These are phyloP conservation scores for Epicoccum sorghinum DNA, from an alignment of 2,329 filamentous ascomycete species.

Conservation along the genomic window DNA sequence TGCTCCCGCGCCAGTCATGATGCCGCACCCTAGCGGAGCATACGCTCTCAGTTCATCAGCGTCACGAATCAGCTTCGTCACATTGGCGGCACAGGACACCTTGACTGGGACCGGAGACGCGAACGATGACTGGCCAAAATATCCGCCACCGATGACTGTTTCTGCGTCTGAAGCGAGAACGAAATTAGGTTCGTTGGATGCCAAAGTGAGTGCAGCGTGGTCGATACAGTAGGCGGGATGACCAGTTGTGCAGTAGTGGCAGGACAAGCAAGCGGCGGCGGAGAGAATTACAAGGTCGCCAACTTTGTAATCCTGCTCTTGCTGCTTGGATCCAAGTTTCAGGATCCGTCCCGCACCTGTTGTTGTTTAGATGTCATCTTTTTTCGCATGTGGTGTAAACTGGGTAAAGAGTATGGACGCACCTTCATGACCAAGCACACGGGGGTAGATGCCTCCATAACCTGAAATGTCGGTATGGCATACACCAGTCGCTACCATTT, in stretches of 20 bases:
- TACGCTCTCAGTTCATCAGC: slow-evolving; percentile 52
- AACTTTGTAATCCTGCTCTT: slow-evolving; percentile 47
- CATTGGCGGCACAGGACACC: slow-evolving; percentile 53
- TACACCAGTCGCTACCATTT: slow-evolving; percentile 61
- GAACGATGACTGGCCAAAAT: slow-evolving; percentile 59
- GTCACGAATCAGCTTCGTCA: slow-evolving; percentile 43
- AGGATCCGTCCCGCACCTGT: slow-evolving; percentile 57
- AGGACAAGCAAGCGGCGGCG: slow-evolving; percentile 55
- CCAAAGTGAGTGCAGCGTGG: slow-evolving; percentile 38
- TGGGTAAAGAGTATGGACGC: not conserved
- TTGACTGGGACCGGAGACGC: slow-evolving; percentile 49
- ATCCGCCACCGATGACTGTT: slow-evolving; percentile 47
- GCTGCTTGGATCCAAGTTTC: slow-evolving; percentile 46
- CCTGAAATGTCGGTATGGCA: slow-evolving; percentile 59
- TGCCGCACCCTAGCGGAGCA: slow-evolving; percentile 54
- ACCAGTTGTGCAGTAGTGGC: slow-evolving; percentile 54
- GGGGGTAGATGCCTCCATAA: slow-evolving; percentile 47
- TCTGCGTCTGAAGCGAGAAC: slow-evolving; percentile 23
- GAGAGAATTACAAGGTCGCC: slow-evolving; percentile 58
- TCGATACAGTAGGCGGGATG: slow-evolving; percentile 56
- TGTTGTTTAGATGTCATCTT: not conserved
- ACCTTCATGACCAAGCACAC: slow-evolving; percentile 61
- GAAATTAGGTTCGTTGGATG: slow-evolving; percentile 54
- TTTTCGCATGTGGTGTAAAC: not conserved
- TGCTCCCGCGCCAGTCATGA: slow-evolving; percentile 54